phyloP scores from a whole-genome alignment of 2,329 filamentous ascomycete genomes.

The Diaporthe ampelina region DNA sequence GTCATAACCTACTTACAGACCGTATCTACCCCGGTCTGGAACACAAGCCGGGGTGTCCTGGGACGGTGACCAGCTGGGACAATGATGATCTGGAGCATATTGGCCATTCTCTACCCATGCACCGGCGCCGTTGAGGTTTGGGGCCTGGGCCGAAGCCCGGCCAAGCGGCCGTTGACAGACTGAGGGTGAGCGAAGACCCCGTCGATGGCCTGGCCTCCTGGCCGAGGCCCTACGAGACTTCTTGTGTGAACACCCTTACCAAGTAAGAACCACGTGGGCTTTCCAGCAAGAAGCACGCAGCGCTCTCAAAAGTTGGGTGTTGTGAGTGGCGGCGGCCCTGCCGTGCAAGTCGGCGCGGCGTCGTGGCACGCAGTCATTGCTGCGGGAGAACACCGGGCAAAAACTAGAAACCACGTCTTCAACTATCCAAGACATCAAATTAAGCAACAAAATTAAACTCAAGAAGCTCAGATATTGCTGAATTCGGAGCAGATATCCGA shows the following conservation, averaged over 20 bases:
- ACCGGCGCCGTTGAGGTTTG: neutral
- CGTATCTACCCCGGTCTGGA: neutral
- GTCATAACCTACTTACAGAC: neutral
- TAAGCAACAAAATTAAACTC: slow-evolving; percentile 9
- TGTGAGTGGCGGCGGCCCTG: neutral
- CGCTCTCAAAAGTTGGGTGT: too few relatives aligned
- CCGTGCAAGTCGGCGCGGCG: neutral
- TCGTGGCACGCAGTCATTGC: neutral
- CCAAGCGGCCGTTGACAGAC: neutral
- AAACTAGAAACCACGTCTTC: neutral
- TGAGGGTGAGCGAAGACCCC: neutral
- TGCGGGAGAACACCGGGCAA: neutral
- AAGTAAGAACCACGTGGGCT: neutral
- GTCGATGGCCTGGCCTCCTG: neutral
- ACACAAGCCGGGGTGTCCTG: neutral
- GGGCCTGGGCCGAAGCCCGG: neutral
- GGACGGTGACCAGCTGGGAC: neutral
- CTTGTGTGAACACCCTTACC: neutral
- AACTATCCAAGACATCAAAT: neutral
- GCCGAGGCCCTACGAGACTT: neutral
- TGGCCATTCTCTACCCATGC: neutral
- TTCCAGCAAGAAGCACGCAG: neutral
- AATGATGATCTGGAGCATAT: neutral
- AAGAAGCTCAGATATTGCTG: slow-evolving; percentile 1
- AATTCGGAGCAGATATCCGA: slow-evolving; percentile 13